Evolutionary conservation across 2,329 filamentous ascomycete genomes (phyloP), one percentile per base, ranked within the genome.

Genomic region (Xylaria sp.): DNA sequence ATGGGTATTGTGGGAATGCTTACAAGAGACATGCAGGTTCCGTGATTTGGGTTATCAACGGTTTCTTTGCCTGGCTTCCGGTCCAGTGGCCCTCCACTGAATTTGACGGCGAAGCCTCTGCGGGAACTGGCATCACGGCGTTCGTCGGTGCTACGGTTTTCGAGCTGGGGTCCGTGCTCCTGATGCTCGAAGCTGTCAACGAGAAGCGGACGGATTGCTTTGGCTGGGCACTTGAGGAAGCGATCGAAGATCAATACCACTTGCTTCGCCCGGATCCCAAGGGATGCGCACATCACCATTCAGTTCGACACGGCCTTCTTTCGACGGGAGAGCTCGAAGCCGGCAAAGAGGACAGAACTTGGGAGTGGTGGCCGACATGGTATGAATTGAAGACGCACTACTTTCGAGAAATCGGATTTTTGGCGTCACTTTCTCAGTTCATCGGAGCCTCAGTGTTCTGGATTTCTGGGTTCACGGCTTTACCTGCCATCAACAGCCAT

Each of bases 101-200:
- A 28, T 71, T 71, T 33, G 20, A 2, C 13, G 68, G 68, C 58
- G 68, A 68, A 38, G 48, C 38, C 7, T 26, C 36, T 13, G 5
- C 38, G 20, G 68, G 62, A 33, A 56, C 49, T 17, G 68, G 68
- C n/a, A 44, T 71, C 33, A 68, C 68, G 13, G 66, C 68, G 13
- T 66, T 71, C 38, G 26, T 71, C 31, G 68, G 68, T 4, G 54
- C 68, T 3, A 71, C 68, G 9, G 36, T 71, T n/a, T 71, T 71
- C 48, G 68, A 68, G 59, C 4, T 71, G 20, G 68, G 68, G 3
- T 68, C 66, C 28, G 62, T 68, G 26, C 62, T 71, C 17, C 66
- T 71, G 15, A 63, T 71, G 66, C 28, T 71, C 26, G 68, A 71
- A 23, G 68, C 68, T 7, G 60, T 71, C 31, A 71, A 71, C 49